These are phyloP conservation scores for Erodium chrysanthum DNA, from an alignment of 441 rosid species.

Conservation along the genomic window DNA sequence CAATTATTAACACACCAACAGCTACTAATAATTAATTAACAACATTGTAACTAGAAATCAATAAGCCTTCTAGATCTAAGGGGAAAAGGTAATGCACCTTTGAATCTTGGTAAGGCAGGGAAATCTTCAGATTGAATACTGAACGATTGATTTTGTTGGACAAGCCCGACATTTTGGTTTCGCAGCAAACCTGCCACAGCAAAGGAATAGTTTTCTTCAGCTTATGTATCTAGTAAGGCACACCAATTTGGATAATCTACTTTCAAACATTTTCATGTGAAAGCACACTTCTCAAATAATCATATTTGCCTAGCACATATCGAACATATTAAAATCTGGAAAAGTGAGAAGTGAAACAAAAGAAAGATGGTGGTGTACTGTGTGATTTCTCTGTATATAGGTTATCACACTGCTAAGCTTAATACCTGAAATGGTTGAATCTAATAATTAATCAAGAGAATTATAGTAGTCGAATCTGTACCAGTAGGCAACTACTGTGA, in stretches of 20 bases:
- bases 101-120: conserved; percentile 8
- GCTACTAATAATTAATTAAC: neutral
- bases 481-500: neutral
- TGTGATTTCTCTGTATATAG: neutral
- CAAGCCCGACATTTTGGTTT: conserved; percentile 5
- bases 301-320: neutral
- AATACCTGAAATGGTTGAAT: neutral
- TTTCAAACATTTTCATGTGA: neutral
- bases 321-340: neutral
- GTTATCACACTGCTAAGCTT: neutral
- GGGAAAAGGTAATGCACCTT: neutral
- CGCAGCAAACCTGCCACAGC: conserved; percentile 8
- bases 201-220: neutral
- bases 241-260: neutral
- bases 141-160: conserved; percentile 3
- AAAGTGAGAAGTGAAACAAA: neutral
- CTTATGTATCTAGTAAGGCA: neutral
- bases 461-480: neutral
- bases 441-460: neutral
- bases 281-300: neutral
- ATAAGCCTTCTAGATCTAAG: neutral
- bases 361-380: neutral
- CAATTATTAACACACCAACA: neutral
- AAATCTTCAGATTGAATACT: conserved; percentile 7
- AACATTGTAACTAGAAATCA: neutral